Base-by-base conservation (phyloP, 2,329 filamentous ascomycete genomes). In the Hymenoscyphus albidus region DNA sequence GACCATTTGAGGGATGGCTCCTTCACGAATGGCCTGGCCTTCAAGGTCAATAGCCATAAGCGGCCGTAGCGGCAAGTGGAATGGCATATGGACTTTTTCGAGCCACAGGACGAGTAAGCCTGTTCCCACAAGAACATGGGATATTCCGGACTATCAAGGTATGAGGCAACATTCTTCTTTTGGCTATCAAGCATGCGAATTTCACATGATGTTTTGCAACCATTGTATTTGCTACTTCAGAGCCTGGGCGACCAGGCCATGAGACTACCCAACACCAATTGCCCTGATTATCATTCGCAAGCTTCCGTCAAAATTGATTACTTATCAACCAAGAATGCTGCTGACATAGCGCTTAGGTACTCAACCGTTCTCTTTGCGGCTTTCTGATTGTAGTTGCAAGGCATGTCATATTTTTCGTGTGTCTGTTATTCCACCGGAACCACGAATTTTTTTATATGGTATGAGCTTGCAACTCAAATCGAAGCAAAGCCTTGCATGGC, bases 151-250 rank as follows among this genome's bases (percentile, higher is more conserved):
- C 22, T n/a, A 51, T 51, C 18, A 51, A 44, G 44, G 44, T 51
- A 22, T 22, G 44, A 22, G 9, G 18, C n/a, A 51, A 5, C 10
- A 22, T 66, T 72, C 13, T 63, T 66, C 13, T 22, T 6, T 58
- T 31, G 9, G 12, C 27, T 38, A 55, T 56, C 40, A 64, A 31
- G 58, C 68, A 65, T 71, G 64, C 68, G 71, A 67, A 65, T 71
- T 79, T 83, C 83, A 87, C 79, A 95, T 93, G 93, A 98, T 98
- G 94, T 85, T 90, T 88, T 90, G 86, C 88, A 90, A 87, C 80
- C 78, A 83, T 93, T 92, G 93, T 98, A 98, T 98, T 98, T 98
- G 95, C 95, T 98, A 98, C 95, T 98, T 98, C 94, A 97, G 95
- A 99, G 93, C 92, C 87, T 79, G 77, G 78, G 79, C 78, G 77